Conservation (phyloP, 768 basidiomycete genomes). For the Boletus sensibilis region DNA sequence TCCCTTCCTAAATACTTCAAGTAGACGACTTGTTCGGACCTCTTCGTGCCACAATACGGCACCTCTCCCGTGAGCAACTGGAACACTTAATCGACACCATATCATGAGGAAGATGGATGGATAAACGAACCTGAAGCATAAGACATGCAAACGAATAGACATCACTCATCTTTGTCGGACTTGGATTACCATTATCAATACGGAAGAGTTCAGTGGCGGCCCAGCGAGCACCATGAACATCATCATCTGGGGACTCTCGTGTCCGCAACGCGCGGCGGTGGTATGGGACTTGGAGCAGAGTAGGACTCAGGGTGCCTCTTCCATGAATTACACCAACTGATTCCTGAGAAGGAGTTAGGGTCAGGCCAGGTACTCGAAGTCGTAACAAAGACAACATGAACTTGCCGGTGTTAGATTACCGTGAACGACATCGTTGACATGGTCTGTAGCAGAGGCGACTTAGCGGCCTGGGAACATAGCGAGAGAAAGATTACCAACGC, state of each 20-base stretch:
- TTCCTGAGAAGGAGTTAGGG: neutral
- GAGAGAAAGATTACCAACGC: neutral
- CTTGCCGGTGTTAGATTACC: slow-evolving; percentile 12
- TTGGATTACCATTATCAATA: neutral
- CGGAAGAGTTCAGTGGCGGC: slow-evolving; percentile 12
- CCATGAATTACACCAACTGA: slow-evolving; percentile 1
- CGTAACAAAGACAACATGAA: neutral
- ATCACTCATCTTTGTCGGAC: slow-evolving; percentile 13
- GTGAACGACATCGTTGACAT: neutral
- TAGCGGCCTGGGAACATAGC: neutral
- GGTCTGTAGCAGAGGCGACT: neutral
- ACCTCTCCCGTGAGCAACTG: slow-evolving; percentile 9
- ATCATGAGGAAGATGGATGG: neutral
- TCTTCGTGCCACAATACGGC: slow-evolving; percentile 10
- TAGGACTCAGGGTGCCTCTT: neutral
- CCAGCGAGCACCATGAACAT: slow-evolving; percentile 11
- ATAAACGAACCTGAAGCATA: slow-evolving; percentile 14
- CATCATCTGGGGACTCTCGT: neutral
- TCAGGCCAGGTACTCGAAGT: neutral
- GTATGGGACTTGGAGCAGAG: neutral
- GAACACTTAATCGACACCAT: neutral
- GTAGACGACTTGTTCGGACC: slow-evolving; percentile 14
- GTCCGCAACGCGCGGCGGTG: too few relatives aligned
- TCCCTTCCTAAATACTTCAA: slow-evolving; percentile 13
- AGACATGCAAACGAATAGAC: slow-evolving; percentile 17